A percentile compares a stretch with the other conserved stretches of the same genome.
Conservation (phyloP, 2,329 filamentous ascomycete species). For the Purpureocillium takamizusanense region DNA sequence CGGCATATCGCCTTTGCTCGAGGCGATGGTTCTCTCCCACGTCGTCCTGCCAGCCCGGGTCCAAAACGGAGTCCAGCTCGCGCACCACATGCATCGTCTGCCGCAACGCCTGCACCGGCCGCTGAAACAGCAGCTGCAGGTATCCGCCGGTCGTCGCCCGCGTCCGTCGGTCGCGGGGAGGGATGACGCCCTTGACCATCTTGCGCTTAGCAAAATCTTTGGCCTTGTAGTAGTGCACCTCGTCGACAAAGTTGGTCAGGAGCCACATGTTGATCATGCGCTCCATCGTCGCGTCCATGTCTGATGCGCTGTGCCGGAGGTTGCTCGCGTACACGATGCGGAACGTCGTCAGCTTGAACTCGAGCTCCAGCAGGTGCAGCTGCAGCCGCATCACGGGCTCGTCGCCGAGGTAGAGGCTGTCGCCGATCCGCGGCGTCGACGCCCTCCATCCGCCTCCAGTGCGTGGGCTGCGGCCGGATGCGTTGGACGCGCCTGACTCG, state of each 20-base stretch:
- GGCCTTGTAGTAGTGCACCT: slow-evolving; percentile 18
- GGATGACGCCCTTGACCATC: slow-evolving; percentile 5
- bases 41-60: slow-evolving; percentile 16
- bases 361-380: slow-evolving; percentile 18
- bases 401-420: slow-evolving; percentile 10
- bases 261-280: slow-evolving; percentile 18
- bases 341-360: slow-evolving; percentile 18
- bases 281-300: slow-evolving; percentile 13
- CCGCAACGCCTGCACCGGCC: slow-evolving; percentile 11
- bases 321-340: slow-evolving; percentile 19
- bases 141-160: slow-evolving; percentile 10
- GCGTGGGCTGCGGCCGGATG: slow-evolving; percentile 2
- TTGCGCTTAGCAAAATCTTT: slow-evolving; percentile 16
- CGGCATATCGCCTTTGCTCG: slow-evolving; percentile 11
- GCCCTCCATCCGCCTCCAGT: slow-evolving; percentile 9
- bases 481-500: slow-evolving; percentile 12
- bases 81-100: slow-evolving; percentile 17
- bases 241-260: slow-evolving; percentile 17
- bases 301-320: slow-evolving; percentile 9
- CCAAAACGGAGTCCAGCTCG: slow-evolving; percentile 15
- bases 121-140: slow-evolving; percentile 12
- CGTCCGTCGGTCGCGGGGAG: slow-evolving; percentile 12
- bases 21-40: slow-evolving; percentile 12
- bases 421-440: slow-evolving; percentile 12
- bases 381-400: slow-evolving; percentile 16